Conservation (phyloP, 2,329 filamentous ascomycete species). For the Camptophora hylomeconis region DNA sequence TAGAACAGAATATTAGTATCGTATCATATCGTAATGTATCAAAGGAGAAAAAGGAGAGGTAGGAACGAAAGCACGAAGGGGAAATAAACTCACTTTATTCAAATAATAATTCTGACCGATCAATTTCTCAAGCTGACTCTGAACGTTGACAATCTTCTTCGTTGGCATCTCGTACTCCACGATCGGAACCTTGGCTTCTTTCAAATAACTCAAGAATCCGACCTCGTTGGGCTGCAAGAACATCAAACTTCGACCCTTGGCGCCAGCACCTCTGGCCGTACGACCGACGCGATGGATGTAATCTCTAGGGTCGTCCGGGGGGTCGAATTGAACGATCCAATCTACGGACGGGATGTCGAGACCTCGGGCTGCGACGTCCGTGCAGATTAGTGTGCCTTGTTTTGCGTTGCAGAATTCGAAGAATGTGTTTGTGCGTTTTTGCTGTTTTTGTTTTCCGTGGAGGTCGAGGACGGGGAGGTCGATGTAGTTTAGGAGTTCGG, state of each 20-base stretch:
- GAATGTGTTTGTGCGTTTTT: conserved; percentile 97
- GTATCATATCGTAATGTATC: conserved; percentile 1
- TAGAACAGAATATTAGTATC: not conserved
- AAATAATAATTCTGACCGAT: conserved; percentile 95
- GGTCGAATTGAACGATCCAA: conserved; percentile 94
- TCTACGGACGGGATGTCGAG: conserved; percentile 93
- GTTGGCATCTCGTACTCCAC: conserved; percentile 92
- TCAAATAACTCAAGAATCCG: conserved; percentile 82
- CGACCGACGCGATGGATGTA: conserved; percentile 95
- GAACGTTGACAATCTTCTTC: conserved; percentile 82
- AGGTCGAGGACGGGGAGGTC: conserved; percentile 78
- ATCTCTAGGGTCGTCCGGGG: conserved; percentile 76
- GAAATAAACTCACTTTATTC: conserved; percentile 51
- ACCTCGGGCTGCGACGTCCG: conserved; percentile 87
- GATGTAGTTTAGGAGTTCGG: conserved; percentile 93
- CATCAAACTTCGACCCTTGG: conserved; percentile 77
- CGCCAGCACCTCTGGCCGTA: conserved; percentile 72
- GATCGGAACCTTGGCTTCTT: conserved; percentile 80
- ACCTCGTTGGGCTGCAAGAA: conserved; percentile 88
- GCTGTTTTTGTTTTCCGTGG: conserved; percentile 95
- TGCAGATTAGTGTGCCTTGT: conserved; percentile 83
- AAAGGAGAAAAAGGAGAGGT: conserved; percentile 2
- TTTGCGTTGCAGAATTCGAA: conserved; percentile 88
- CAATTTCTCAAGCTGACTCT: conserved; percentile 84
- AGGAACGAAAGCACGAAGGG: conserved; percentile 6